These are phyloP conservation scores for Fusarium albosuccineum DNA, from an alignment of 2,329 filamentous ascomycete genomes.

Conservation along the genomic window DNA sequence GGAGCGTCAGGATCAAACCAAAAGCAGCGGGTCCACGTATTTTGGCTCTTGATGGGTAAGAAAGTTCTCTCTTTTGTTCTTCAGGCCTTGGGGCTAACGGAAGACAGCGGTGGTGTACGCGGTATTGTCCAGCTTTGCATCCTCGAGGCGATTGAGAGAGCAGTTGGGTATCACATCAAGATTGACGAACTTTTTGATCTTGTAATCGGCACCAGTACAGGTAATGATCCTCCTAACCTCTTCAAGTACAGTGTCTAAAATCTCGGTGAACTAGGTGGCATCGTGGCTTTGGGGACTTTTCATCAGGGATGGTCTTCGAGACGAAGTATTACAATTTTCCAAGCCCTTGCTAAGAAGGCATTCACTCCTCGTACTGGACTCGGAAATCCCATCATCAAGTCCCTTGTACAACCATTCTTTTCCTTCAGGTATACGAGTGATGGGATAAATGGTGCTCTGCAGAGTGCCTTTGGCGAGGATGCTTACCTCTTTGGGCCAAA, in stretches of 20 bases:
- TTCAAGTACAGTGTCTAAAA: neutral
- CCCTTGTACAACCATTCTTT: slow-evolving; percentile 20
- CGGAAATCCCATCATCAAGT: neutral
- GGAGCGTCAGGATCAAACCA: slow-evolving; percentile 29
- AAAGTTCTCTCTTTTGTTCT: neutral
- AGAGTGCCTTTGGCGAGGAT: neutral
- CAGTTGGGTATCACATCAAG: slow-evolving; percentile 3
- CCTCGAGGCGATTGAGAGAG: slow-evolving; percentile 4
- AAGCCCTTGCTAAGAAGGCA: neutral
- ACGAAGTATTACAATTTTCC: neutral
- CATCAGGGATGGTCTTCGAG: slow-evolving; percentile 2
- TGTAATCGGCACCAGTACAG: slow-evolving; percentile 30
- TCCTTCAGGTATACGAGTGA: slow-evolving; percentile 15
- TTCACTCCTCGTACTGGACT: slow-evolving; percentile 8
- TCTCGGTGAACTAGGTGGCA: slow-evolving; percentile 6
- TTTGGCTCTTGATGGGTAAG: slow-evolving; percentile 22
- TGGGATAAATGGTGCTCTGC: slow-evolving; percentile 12
- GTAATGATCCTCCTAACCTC: neutral
- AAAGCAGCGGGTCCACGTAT: slow-evolving; percentile 14
- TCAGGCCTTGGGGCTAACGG: neutral
- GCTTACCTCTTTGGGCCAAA: slow-evolving; percentile 12
- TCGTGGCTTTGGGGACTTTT: slow-evolving; percentile 23
- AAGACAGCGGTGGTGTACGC: slow-evolving; percentile 21
- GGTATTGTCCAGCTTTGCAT: slow-evolving; percentile 19
- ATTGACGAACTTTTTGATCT: slow-evolving; percentile 34